A percentile compares a stretch with the other conserved stretches of the same genome.
These are phyloP conservation scores for Coffea eugenioides DNA, from an alignment of 257 asterid genomes.

Conservation along the genomic window DNA sequence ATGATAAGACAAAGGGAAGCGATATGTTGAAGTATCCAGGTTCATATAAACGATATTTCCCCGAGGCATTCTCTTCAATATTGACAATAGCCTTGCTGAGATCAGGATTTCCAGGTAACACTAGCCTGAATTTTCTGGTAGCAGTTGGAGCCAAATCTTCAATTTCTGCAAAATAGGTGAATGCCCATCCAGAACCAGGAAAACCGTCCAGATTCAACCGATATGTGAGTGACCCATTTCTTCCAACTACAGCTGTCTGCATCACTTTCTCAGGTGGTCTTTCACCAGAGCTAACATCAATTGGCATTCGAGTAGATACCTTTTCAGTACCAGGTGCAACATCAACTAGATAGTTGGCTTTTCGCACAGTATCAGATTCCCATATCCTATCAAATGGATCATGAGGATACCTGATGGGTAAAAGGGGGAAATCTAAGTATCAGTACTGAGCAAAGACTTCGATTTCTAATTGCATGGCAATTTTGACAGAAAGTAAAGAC, in stretches of 20 bases:
- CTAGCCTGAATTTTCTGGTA: constrained; percentile 69
- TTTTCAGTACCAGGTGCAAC: constrained; percentile 91
- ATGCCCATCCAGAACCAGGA: constrained; percentile 94
- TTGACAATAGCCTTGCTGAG: constrained; percentile 76
- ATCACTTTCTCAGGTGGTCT: constrained; percentile 87
- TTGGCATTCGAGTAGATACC: constrained; percentile 69
- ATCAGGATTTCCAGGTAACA: constrained; percentile 69
- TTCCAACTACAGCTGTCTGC: constrained; percentile 99
- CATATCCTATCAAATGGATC: constrained; percentile 96
- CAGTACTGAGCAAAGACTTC: constrained; percentile 8
- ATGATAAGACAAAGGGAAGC: constrained; percentile 79
- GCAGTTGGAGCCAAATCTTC: constrained; percentile 66
- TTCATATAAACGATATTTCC: constrained; percentile 81
- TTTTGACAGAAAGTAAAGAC: not conserved
- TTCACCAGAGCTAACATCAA: constrained; percentile 58
- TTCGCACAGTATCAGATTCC: constrained; percentile 75
- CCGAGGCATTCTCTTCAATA: constrained; percentile 93
- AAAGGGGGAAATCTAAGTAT: not conserved
- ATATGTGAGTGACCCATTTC: constrained; percentile 83
- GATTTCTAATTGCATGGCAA: not conserved
- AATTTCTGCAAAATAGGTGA: constrained; percentile 85
- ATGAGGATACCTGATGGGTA: constrained; percentile 70
- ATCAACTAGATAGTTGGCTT: constrained; percentile 92
- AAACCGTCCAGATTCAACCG: constrained; percentile 94
- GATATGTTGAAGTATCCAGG: constrained; percentile 85